Base-by-base conservation (phyloP, 352 stramenopile genomes). In the Phytophthora europaea region DNA sequence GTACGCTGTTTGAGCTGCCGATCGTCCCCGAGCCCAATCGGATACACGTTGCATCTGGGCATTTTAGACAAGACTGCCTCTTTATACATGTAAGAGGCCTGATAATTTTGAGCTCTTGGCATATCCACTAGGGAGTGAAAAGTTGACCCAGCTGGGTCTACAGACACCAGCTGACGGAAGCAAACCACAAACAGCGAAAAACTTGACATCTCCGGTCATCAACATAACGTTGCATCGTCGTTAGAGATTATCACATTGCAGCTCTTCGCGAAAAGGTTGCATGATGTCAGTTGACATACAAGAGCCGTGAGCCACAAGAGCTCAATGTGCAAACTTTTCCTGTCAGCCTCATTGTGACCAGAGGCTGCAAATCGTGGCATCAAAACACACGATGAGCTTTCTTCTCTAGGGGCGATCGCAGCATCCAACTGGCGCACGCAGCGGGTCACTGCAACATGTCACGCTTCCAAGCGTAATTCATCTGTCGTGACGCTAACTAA, bases 301-400 rank as follows among this genome's bases (percentile, higher is more conserved):
- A 20, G 45, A 13, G 18, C 45, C 6, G 18, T 10, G 45, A 51
- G 45, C 45, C 45, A 51, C 45, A 26, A 51, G 43, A 23, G 18
- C 45, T 51, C 43, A 6, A 51, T 51, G 43, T 43, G 13, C 43
- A 12, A 51, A 7, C 43, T 20, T 51, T 51, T 26, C 45, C 15
- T 51, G 28, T 31, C 6, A 31, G 28, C 28, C 28, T 31, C 28
- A 31, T 31, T 31, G 28, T 51, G 45, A 23, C 16, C 45, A 22
- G 16, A 26, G n/a, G n/a, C 8, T 12, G 45, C 45, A 51, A 7
- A 51, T 51, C 45, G 45, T 51, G 45, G 18, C n/a, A 23, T 23
- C 45, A 51, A 51, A 51, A 51, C 45, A 51, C 45, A 51, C 45
- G 45, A 23, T 16, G n/a, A 51, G 45, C 45, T 51, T 22, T 51